Evolutionary conservation across 176 grass and related monocot species (phyloP), one percentile per base, ranked within the genome.

Genomic region (Luzula sylvatica): DNA sequence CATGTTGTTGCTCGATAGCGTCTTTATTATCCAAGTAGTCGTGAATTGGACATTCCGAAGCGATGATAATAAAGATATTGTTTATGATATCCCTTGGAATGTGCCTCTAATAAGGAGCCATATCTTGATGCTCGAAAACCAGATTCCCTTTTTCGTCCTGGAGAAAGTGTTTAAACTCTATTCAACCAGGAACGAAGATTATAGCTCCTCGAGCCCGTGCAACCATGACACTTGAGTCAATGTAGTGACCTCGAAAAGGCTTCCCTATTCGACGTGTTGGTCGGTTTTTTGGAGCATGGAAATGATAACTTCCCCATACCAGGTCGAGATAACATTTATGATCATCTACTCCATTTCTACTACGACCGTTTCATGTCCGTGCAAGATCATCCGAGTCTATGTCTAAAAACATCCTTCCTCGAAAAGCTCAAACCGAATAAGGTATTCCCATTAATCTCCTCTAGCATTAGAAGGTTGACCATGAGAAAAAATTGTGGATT

Each of bases 311-410:
- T 48, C 11, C 1, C 13, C 11, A 7, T 45, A 20, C 50, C 25
- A 1, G 20, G 24, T 3, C 12, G 7, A 42, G 48, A 52, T 55
- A 28, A 56, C 41, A 55, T 11, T 15, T 68, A 53, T 9, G 27
- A 56, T 18, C 65, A 68, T 54, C 43, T 68, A 32, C 52, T 68
- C 14, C 18, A 43, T 55, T 55, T 55, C n/a, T 68, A 68, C 38
- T 68, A 68, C 27, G 47, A 55, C 4, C 41, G 50, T 22, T 55
- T 42, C 26, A 54, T 55, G 38, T 28, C 50, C 11, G 41, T n/a
- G 15, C 65, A 64, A 26, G 40, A 63, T 23, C 3, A 3, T 6
- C 59, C 59, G 3, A 9, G 3, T 39, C 42, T 44, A n/a, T 42
- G 9, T 3, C 5, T 6, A 25, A 47, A 14, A 62, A 62, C 11